Percentiles rank a stretch among this genome's conserved stretches.
These are phyloP conservation scores for Dianthus caryophyllus DNA, from an alignment of 148 eudicot species.

Conservation along the genomic window DNA sequence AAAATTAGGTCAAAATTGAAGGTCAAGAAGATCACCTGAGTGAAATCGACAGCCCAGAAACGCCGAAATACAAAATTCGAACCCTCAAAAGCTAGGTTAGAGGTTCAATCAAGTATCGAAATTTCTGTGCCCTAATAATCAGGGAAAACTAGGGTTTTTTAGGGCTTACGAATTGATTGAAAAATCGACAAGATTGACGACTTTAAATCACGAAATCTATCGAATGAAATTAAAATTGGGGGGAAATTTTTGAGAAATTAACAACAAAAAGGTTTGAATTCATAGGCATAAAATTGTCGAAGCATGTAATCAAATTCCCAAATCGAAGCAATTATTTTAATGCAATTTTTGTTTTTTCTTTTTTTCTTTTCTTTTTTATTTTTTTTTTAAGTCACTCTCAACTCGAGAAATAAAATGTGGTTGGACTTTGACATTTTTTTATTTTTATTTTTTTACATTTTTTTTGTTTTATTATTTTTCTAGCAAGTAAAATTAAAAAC, in stretches of 20 bases:
- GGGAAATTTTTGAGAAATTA: not conserved
- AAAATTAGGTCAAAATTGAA: conserved; percentile 28
- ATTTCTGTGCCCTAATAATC: conserved; percentile 19
- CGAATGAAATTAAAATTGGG: conserved; percentile 4
- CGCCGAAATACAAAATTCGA: conserved; percentile 7
- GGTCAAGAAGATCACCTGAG: conserved; percentile 27
- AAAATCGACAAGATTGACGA: not conserved
- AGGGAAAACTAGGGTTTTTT: not conserved
- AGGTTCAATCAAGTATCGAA: not conserved
- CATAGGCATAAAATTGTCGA: conserved; percentile 10
- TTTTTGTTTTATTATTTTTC: no score
- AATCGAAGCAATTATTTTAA: conserved; percentile 22
- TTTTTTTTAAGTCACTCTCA: not conserved
- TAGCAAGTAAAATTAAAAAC: no score
- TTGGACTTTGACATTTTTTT: no score
- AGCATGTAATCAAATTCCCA: conserved; percentile 23
- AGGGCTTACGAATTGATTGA: conserved; percentile 19
- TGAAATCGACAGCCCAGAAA: not conserved
- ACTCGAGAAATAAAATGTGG: no score
- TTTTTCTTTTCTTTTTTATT: not conserved
- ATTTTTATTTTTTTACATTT: no score
- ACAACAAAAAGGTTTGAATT: not conserved
- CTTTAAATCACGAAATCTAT: not conserved
- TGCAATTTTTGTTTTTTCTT: no score
- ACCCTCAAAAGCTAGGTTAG: not conserved